Evolutionary conservation across 1,284 basidiomycete genomes (phyloP), one percentile per base, ranked within the genome.

Genomic region (Flammula alnicola): DNA sequence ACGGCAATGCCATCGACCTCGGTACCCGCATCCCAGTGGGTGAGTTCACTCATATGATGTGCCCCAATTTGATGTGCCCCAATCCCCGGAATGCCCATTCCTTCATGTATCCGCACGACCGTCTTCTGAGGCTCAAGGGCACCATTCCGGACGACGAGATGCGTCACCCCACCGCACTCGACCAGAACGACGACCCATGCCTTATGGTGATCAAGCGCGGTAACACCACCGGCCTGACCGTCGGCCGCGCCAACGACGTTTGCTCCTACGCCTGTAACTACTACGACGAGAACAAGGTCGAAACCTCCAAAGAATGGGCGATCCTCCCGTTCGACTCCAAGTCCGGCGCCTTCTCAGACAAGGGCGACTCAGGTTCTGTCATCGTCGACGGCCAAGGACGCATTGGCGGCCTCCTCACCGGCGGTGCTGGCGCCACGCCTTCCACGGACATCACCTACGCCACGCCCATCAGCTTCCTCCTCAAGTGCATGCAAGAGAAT

Each of bases 321-420:
- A 57, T 72, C 12, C 23, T 59, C 43, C 50, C 66, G 1, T 60
- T 61, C 45, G 54, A 61, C 57, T 47, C 38, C 32, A 61, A 60
- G 45, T 60, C 55, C 3, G 64, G 60, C 6, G 41, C 51, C 1
- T 73, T 72, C 60, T 70, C 71, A 10, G 55, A 26, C 8, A 30
- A 22, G 2, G 71, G 71, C 2, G 71, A 73, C 44, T 73, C 71
- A 2, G 72, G 70, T 3, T 57, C 70, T 1, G 53, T 67, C 35
- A 44, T 74, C n/a, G n/a, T n/a, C n/a, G n/a, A n/a, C n/a, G n/a
- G n/a, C n/a, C n/a, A n/a, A n/a, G n/a, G n/a, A n/a, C 53, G 58
- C 51, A n/a, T n/a, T n/a, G n/a, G n/a, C n/a, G n/a, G n/a, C n/a
- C n/a, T n/a, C n/a, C n/a, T n/a, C n/a, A n/a, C n/a, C n/a, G n/a